Evolutionary conservation across 208 protist species (phyloP), one percentile per base, ranked within the genome.

Genomic region (Leishmania martiniquensis): DNA sequence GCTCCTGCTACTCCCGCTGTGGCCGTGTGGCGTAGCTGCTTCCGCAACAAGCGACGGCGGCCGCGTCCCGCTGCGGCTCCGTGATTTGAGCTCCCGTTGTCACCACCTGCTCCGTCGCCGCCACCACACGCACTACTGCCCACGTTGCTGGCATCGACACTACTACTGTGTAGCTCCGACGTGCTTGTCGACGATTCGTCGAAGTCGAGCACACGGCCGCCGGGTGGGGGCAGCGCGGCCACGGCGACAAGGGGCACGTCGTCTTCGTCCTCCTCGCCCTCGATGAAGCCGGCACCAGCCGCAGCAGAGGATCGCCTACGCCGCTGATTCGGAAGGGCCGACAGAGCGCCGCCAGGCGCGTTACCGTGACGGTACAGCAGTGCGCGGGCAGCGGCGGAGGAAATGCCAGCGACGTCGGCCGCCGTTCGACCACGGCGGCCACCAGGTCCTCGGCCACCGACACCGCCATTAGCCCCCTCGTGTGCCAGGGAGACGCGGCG

Each of bases 401-500:
- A 81, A n/a, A 83, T 81, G 44, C 76, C 72, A 20, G 59, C 79
- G 2, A 69, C 75, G 32, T 79, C 83, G 2, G 74, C 79, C 0
- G 67, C 63, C 34, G 15, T 42, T 34, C n/a, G 6, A 7, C 51
- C 57, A 32, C 45, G 54, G 29, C 39, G 55, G 25, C 54, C 57
- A 4, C 42, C 72, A 47, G 32, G 47, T 25, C 32, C 25, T 32
- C 4, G 62, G 6, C 29, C 49, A 45, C 51, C 39, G 5, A 45
- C 78, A 29, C 62, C 54, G 37, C 75, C 67, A 59, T 57, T 52
- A 7, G 10, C n/a, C 9, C 66, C n/a, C 4, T 72, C 67, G 68
- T 75, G 51, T 32, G 62, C 63, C 6, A 87, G 65, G 3, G 75
- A 68, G 15, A 89, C 72, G 39, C 86, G 86, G 5, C 83, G 74